Conservation (phyloP, 129 eudicot species). For the Artemisia annua region DNA sequence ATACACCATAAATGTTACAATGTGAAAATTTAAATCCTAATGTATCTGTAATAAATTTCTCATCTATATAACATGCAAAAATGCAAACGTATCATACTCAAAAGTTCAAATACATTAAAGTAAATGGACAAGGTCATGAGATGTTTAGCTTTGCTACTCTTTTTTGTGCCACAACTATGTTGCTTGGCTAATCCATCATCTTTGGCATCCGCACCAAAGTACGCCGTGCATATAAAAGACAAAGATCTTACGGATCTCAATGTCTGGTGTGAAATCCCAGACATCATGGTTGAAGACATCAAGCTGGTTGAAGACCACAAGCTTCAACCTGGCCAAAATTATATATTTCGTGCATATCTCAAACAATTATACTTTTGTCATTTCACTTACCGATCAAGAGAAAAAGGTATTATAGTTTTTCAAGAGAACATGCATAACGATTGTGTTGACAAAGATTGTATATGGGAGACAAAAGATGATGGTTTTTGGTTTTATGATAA, state of each 20-base stretch:
- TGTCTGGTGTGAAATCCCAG: not conserved
- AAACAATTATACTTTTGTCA: not conserved
- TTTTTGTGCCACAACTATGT: slow-evolving; percentile 1
- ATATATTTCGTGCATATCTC: not conserved
- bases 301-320: not conserved
- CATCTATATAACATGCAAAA: too few species aligned
- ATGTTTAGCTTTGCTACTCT: slow-evolving; percentile 12
- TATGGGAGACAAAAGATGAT: slow-evolving; percentile 6
- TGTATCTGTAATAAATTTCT: too few species aligned
- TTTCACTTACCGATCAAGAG: slow-evolving; percentile 4
- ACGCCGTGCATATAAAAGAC: slow-evolving; percentile 7
- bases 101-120: too few species aligned
- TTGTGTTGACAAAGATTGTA: slow-evolving; percentile 18
- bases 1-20: too few species aligned
- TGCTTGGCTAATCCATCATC: slow-evolving; percentile 8
- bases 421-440: not conserved
- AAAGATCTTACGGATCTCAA: slow-evolving; percentile 6
- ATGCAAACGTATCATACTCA: too few species aligned
- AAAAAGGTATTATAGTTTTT: not conserved
- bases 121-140: too few species aligned
- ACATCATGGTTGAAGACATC: too few species aligned
- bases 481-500: slow-evolving; percentile 20
- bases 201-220: not conserved
- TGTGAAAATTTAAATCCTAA: too few species aligned
- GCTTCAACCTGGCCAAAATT: slow-evolving; percentile 21